phyloP scores from a whole-genome alignment of 352 stramenopile species.

The Hyaloperonospora brassicae region DNA sequence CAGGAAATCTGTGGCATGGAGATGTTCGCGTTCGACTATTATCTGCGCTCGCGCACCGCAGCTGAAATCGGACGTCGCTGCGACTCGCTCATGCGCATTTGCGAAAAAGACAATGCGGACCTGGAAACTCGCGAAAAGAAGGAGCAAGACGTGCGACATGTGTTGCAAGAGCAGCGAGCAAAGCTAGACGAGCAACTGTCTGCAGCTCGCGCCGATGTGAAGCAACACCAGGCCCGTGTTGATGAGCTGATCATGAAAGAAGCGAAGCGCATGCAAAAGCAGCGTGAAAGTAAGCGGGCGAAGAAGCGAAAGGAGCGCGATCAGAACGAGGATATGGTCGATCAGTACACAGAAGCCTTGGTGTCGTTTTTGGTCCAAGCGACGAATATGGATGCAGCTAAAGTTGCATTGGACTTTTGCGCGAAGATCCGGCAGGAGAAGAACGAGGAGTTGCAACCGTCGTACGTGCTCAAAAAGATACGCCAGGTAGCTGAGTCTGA shows the following conservation, averaged over 20 bases:
- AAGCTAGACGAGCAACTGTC: conserved; percentile 58
- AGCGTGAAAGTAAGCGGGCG: conserved; percentile 66
- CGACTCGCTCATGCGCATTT: conserved; percentile 92
- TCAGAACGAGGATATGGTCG: conserved; percentile 58
- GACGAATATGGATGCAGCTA: conserved; percentile 56
- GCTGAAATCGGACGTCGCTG: conserved; percentile 94
- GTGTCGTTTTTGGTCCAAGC: conserved; percentile 44
- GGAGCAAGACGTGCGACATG: conserved; percentile 48
- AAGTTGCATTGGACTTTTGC: conserved; percentile 62
- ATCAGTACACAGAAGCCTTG: conserved; percentile 49
- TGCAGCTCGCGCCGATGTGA: conserved; percentile 60
- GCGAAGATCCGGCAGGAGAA: conserved; percentile 37
- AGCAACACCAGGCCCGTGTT: conserved; percentile 67
- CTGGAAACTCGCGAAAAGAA: conserved; percentile 72
- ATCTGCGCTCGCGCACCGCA: conserved; percentile 94
- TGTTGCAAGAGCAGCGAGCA: conserved; percentile 61
- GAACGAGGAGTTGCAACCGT: conserved; percentile 40
- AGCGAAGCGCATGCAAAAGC: conserved; percentile 76
- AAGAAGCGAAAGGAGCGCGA: conserved; percentile 76
- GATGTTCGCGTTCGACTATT: conserved; percentile 97
- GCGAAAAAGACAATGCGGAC: conserved; percentile 90
- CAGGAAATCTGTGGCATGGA: conserved; percentile 90
- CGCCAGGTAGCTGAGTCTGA: conserved; percentile 52
- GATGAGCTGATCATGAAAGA: conserved; percentile 86
- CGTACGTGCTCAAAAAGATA: conserved; percentile 68